A percentile compares a stretch with the other conserved stretches of the same genome.
phyloP scores from a whole-genome alignment of 352 stramenopile genomes.

The Phytopythium litorale region DNA sequence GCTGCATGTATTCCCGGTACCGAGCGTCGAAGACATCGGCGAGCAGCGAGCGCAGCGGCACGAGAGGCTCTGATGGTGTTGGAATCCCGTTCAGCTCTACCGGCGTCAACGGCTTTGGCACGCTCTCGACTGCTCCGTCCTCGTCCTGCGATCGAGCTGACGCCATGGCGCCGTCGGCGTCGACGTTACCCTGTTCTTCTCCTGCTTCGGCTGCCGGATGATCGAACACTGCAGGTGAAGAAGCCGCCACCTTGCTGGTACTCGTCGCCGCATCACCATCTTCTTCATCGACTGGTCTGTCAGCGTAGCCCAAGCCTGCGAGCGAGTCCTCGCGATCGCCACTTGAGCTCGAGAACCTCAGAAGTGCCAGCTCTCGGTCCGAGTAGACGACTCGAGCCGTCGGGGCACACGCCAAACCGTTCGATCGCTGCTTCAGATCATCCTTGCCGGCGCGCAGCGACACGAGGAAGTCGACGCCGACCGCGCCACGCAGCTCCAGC shows the following conservation, averaged over 20 bases:
- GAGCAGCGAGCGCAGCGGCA: conserved; percentile 2
- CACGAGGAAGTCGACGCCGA: conserved; percentile 54
- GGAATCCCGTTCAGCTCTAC: background rate
- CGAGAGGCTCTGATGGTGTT: background rate
- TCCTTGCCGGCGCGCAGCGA: conserved; percentile 33
- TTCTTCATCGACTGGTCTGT: background rate
- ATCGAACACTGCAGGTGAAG: background rate
- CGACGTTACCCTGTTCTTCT: background rate
- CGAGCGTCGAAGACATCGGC: background rate
- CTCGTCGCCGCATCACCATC: background rate
- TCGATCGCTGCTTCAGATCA: conserved; percentile 31
- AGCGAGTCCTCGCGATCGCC: background rate
- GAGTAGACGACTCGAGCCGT: conserved; percentile 45
- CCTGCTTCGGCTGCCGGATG: background rate
- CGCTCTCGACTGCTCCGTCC: background rate
- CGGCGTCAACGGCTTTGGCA: no score
- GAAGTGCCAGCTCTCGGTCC: conserved; percentile 39
- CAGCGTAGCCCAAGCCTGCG: background rate
- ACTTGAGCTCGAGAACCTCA: conserved; percentile 6
- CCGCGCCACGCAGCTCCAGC: conserved; percentile 22
- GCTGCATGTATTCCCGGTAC: conserved; percentile 1
- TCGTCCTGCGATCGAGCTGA: background rate
- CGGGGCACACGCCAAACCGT: conserved; percentile 32
- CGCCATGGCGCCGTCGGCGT: background rate
- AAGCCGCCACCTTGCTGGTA: background rate